These are phyloP conservation scores for Usnea hakonensis DNA, from an alignment of 495 filamentous ascomycete species.

Conservation along the genomic window DNA sequence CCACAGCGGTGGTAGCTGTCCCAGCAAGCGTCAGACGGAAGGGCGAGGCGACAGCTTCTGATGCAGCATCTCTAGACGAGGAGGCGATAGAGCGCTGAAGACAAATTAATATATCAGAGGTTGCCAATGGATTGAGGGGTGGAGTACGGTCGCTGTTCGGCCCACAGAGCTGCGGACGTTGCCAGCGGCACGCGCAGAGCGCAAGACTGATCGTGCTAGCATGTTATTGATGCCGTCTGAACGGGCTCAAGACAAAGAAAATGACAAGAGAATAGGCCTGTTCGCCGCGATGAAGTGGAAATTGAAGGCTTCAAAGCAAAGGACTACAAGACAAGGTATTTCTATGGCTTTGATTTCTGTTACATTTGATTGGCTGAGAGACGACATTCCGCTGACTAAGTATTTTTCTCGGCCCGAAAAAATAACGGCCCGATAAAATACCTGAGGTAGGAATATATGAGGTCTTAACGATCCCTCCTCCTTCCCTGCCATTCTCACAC, in stretches of 20 bases:
- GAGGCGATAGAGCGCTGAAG: constrained; percentile 26
- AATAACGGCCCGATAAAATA: too few species aligned
- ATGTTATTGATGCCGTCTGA: constrained; percentile 50
- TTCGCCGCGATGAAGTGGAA: constrained; percentile 4
- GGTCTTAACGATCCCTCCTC: too few species aligned
- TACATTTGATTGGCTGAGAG: constrained; percentile 10
- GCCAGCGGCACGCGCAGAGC: constrained; percentile 70
- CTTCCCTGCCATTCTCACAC: neutral
- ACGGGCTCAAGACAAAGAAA: constrained; percentile 13
- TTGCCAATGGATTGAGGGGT: constrained; percentile 20
- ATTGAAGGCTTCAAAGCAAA: neutral
- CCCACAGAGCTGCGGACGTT: constrained; percentile 47
- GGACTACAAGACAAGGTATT: constrained; percentile 4
- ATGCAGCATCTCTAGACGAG: constrained; percentile 38
- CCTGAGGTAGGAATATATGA: too few species aligned
- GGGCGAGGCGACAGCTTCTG: constrained; percentile 44
- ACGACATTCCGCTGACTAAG: too few species aligned
- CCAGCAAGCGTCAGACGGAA: constrained; percentile 68
- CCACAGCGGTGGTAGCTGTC: constrained; percentile 71
- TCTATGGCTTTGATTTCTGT: neutral
- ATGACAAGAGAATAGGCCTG: neutral
- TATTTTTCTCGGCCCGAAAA: too few species aligned
- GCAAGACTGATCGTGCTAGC: constrained; percentile 79
- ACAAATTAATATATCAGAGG: constrained; percentile 27
- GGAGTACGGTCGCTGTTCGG: constrained; percentile 44